Conservation (phyloP, 495 filamentous ascomycete genomes). For the Tricharina praecox region DNA sequence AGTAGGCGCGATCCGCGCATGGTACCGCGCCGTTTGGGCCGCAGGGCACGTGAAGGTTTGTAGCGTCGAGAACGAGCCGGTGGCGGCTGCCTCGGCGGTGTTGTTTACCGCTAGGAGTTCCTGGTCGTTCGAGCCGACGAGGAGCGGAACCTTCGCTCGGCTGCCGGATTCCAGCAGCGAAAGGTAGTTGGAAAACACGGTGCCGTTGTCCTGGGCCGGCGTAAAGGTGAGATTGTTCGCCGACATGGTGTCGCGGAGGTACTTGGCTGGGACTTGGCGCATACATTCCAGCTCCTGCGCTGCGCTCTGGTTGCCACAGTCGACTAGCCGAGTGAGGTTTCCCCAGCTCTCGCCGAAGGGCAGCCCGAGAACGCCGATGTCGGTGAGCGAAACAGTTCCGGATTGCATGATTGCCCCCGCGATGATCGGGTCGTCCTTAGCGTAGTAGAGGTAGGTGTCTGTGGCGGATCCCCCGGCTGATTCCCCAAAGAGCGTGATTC, state of each 20-base stretch:
- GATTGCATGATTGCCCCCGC: conserved; percentile 29
- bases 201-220: background rate
- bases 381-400: too few species aligned
- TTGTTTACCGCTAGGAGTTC: background rate
- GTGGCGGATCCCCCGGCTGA: conserved; percentile 50
- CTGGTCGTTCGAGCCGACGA: background rate
- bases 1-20: background rate
- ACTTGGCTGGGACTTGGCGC: background rate
- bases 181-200: background rate
- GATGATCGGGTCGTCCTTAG: conserved; percentile 31
- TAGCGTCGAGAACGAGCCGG: background rate
- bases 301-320: background rate
- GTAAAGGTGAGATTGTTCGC: background rate
- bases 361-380: background rate
- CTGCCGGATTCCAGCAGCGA: background rate
- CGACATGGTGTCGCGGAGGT: background rate
- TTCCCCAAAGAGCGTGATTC: conserved; percentile 52
- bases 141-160: background rate
- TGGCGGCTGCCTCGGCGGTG: too few species aligned
- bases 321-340: background rate
- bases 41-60: conserved; percentile 1
- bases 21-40: background rate
- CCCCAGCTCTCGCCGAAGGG: conserved; percentile 25
- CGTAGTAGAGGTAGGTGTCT: conserved; percentile 30
- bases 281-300: background rate